Conservation (phyloP, 192 early-diverging fungal genomes). For the Umbelopsis sp. region DNA sequence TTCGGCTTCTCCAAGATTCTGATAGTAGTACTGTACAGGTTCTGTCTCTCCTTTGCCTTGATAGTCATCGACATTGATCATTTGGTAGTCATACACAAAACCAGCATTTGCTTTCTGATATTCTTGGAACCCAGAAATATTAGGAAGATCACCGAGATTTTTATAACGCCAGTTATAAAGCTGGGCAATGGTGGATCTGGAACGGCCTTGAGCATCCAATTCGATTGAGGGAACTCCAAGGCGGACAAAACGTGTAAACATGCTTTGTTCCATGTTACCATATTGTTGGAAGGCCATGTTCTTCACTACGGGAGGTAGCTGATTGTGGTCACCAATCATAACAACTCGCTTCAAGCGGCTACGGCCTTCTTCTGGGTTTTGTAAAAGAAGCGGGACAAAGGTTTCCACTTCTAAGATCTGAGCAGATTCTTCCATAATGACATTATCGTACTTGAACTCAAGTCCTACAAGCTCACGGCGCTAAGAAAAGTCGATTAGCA, state of each 20-base stretch:
- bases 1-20: conserved; percentile 98
- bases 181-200: conserved; percentile 74
- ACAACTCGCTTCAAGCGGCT: conserved; percentile 85
- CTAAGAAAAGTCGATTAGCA: conserved; percentile 19
- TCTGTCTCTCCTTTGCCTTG: conserved; percentile 80
- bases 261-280: conserved; percentile 92
- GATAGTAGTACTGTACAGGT: conserved; percentile 86
- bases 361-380: conserved; percentile 64
- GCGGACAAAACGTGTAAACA: conserved; percentile 90
- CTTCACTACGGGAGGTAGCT: conserved; percentile 95
- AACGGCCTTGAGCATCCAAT: conserved; percentile 88
- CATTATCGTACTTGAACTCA: conserved; percentile 93
- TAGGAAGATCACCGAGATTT: conserved; percentile 68
- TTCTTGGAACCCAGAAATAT: conserved; percentile 43
- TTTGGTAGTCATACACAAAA: conserved; percentile 85
- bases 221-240: conserved; percentile 92
- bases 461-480: conserved; percentile 81
- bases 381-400: conserved; percentile 89
- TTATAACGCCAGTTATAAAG: conserved; percentile 89
- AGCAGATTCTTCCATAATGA: conserved; percentile 97
- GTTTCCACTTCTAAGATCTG: conserved; percentile 96
- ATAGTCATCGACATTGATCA: conserved; percentile 83
- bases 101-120: conserved; percentile 82
- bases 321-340: conserved; percentile 97
- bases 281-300: conserved; percentile 81